These are phyloP conservation scores for Jacaranda mimosifolia DNA, from an alignment of 257 asterid species.

Conservation along the genomic window DNA sequence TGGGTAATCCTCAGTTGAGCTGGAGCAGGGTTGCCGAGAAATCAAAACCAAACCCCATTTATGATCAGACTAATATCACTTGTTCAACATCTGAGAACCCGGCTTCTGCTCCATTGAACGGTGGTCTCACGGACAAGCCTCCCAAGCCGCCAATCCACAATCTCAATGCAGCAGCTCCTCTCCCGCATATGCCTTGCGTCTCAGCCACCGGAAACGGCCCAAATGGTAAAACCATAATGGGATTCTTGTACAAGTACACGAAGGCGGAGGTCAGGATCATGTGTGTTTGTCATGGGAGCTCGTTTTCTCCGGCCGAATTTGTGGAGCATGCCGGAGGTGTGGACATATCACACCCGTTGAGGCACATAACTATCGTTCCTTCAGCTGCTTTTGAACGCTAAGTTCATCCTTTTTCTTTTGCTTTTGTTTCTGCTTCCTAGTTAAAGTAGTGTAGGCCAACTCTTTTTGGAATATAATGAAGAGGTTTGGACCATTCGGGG, in stretches of 20 bases:
- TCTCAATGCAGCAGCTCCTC: not conserved
- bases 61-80: slow-evolving; percentile 1
- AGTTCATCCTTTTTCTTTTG: not conserved
- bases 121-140: not conserved
- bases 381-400: slow-evolving; percentile 11
- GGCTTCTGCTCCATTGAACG: not conserved
- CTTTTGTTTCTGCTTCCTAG: not conserved
- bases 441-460: not conserved
- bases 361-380: slow-evolving; percentile 66
- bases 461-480: not conserved
- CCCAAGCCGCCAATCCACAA: slow-evolving; percentile 24
- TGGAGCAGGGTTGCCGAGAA: not conserved
- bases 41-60: not conserved
- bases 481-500: not conserved
- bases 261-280: slow-evolving; percentile 60
- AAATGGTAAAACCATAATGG: slow-evolving; percentile 65
- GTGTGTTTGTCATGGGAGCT: slow-evolving; percentile 73
- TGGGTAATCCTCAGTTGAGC: slow-evolving; percentile 1
- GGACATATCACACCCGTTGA: slow-evolving; percentile 57
- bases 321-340: slow-evolving; percentile 83
- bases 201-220: slow-evolving; percentile 78
- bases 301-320: slow-evolving; percentile 71
- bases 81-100: not conserved
- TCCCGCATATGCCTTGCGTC: slow-evolving; percentile 61
- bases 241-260: slow-evolving; percentile 62